Evolutionary conservation across 495 filamentous ascomycete genomes (phyloP).

Genomic region (Aspergillus conjunctus): DNA sequence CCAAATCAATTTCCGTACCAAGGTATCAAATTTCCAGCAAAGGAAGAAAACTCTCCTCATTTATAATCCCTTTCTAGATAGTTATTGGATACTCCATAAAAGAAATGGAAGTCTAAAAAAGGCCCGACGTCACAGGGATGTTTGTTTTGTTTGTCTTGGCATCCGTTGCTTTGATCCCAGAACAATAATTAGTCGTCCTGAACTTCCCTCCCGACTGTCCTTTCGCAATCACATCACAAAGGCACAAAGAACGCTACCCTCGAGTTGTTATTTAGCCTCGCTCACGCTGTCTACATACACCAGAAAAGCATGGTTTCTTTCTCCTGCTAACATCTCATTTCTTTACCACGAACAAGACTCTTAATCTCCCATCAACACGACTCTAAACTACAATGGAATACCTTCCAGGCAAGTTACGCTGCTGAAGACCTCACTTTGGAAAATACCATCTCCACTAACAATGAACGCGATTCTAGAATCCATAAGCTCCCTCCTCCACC

Average conservation of each 20-base stretch:
- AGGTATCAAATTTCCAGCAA: too few species aligned
- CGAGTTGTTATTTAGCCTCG: too few species aligned
- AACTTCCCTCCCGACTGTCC: background rate
- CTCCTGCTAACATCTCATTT: background rate
- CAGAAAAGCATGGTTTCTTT: background rate
- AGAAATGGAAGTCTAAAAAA: background rate
- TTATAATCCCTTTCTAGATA: background rate
- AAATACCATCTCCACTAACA: background rate
- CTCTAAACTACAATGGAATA: constrained; percentile 15
- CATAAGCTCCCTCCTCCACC: constrained; percentile 8
- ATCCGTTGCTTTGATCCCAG: background rate
- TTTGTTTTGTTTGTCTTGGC: background rate
- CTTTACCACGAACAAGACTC: background rate
- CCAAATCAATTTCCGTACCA: too few species aligned
- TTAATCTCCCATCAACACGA: background rate
- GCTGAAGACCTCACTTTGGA: background rate
- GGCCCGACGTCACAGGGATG: background rate
- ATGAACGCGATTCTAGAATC: background rate
- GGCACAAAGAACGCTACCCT: background rate
- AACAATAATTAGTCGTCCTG: too few species aligned
- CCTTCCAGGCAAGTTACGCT: constrained; percentile 15
- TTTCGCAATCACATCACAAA: background rate
- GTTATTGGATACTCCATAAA: background rate
- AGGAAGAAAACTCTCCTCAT: too few species aligned
- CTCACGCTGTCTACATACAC: too few species aligned